Percentiles rank a stretch among this genome's conserved stretches.
Evolutionary conservation across 2,329 filamentous ascomycete species (phyloP).

Genomic region (Blastomyces emzantsi): DNA sequence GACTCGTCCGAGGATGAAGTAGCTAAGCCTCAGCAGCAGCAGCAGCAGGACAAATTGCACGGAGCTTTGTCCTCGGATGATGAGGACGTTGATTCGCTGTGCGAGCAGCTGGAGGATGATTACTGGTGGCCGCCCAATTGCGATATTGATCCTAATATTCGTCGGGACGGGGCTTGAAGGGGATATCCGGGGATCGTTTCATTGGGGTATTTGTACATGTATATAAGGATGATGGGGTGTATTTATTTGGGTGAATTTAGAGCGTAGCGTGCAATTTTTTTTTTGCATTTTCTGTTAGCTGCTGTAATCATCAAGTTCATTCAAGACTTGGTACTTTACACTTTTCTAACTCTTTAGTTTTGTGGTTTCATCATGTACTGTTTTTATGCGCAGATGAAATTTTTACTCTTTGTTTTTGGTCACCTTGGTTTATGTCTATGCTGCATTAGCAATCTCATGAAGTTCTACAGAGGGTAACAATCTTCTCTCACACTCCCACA

Average conservation of each 20-base stretch:
- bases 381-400: neutral
- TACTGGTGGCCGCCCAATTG: slow-evolving; percentile 15
- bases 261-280: neutral
- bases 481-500: neutral
- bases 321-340: neutral
- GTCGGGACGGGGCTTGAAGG: neutral
- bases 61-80: slow-evolving; percentile 7
- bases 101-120: slow-evolving; percentile 14
- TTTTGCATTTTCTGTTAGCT: too few relatives aligned
- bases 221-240: neutral
- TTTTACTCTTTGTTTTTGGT: neutral
- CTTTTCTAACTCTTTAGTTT: neutral
- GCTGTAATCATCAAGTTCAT: too few relatives aligned
- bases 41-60: neutral
- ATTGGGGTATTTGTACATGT: neutral
- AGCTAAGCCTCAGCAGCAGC: neutral
- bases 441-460: neutral
- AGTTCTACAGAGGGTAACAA: neutral
- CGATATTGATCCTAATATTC: slow-evolving; percentile 15
- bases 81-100: slow-evolving; percentile 4
- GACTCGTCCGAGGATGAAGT: neutral
- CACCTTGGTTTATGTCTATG: neutral
- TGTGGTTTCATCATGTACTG: neutral
- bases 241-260: neutral
- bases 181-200: neutral